Conservation (phyloP, 2,329 filamentous ascomycete species). For the Cucurbitaria berberidis region DNA sequence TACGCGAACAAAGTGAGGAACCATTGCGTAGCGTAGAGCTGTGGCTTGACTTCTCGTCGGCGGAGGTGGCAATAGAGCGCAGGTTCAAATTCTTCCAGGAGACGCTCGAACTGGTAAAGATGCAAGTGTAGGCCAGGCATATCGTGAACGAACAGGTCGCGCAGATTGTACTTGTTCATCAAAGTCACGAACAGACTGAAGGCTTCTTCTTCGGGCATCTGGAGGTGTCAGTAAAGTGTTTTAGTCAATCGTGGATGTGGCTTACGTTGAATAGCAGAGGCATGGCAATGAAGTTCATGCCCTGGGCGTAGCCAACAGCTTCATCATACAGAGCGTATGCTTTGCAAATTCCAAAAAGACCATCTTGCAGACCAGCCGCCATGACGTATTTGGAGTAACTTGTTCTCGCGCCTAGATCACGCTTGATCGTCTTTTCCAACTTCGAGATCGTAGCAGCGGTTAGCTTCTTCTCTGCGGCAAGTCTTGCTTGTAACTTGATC, state of each 20-base stretch:
- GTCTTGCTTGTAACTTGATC: constrained; percentile 68
- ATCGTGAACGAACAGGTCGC: constrained; percentile 91
- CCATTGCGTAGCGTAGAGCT: constrained; percentile 98
- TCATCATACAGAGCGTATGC: constrained; percentile 96
- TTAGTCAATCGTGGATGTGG: constrained; percentile 55
- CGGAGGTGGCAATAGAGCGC: constrained; percentile 93
- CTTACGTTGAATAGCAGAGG: constrained; percentile 90
- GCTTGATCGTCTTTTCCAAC: constrained; percentile 88
- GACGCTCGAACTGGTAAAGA: constrained; percentile 91
- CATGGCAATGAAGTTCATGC: constrained; percentile 99
- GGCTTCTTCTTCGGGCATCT: constrained; percentile 97
- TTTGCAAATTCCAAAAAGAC: constrained; percentile 94
- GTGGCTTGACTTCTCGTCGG: constrained; percentile 83
- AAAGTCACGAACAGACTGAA: constrained; percentile 91
- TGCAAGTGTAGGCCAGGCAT: constrained; percentile 96
- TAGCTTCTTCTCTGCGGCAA: constrained; percentile 73
- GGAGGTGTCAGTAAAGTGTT: constrained; percentile 66
- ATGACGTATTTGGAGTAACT: constrained; percentile 97
- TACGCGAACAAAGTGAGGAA: constrained; percentile 99
- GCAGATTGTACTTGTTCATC: constrained; percentile 95
- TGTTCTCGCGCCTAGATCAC: constrained; percentile 88
- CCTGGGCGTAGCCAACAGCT: constrained; percentile 93
- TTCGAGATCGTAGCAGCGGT: constrained; percentile 76
- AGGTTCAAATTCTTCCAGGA: constrained; percentile 92
- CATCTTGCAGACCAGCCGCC: constrained; percentile 88